phyloP scores from a whole-genome alignment of 1,284 basidiomycete species.

The Pseudomicrostroma phylloplanum region DNA sequence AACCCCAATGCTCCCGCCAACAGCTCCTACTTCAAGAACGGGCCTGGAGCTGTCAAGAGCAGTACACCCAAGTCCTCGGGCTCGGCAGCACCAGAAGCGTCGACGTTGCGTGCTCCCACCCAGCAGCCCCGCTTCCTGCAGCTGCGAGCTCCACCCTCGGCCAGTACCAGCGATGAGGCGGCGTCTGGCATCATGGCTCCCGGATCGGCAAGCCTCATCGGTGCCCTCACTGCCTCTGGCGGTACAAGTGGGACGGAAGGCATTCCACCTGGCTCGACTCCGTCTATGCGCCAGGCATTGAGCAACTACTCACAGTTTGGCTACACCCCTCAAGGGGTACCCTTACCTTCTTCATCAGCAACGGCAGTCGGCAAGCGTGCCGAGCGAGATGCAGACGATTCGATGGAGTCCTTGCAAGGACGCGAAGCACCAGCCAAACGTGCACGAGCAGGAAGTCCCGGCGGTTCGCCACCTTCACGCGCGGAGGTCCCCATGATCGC shows the following conservation, averaged over 20 bases:
- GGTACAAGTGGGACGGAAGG: not conserved
- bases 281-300: constrained; percentile 30
- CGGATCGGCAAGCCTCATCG: constrained; percentile 26
- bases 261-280: constrained; percentile 38
- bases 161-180: constrained; percentile 2
- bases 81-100: not conserved
- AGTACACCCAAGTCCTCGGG: constrained; percentile 1
- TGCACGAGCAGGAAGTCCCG: not conserved
- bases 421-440: constrained; percentile 4
- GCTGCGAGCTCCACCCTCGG: constrained; percentile 5
- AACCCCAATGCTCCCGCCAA: constrained; percentile 33
- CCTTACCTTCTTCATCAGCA: constrained; percentile 11
- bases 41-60: constrained; percentile 23
- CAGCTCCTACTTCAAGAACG: constrained; percentile 6
- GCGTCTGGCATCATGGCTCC: constrained; percentile 15
- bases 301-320: constrained; percentile 33
- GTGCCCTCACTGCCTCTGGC: not conserved
- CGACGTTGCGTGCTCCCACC: not conserved
- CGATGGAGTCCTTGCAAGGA: not conserved
- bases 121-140: constrained; percentile 10
- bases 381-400: not conserved
- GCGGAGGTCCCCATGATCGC: not conserved
- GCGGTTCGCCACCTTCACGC: not conserved
- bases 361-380: constrained; percentile 6
- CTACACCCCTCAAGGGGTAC: constrained; percentile 38